A percentile compares a stretch with the other conserved stretches of the same genome.
Conservation (phyloP, 768 basidiomycete genomes). For the Boletus subcaerulescens region DNA sequence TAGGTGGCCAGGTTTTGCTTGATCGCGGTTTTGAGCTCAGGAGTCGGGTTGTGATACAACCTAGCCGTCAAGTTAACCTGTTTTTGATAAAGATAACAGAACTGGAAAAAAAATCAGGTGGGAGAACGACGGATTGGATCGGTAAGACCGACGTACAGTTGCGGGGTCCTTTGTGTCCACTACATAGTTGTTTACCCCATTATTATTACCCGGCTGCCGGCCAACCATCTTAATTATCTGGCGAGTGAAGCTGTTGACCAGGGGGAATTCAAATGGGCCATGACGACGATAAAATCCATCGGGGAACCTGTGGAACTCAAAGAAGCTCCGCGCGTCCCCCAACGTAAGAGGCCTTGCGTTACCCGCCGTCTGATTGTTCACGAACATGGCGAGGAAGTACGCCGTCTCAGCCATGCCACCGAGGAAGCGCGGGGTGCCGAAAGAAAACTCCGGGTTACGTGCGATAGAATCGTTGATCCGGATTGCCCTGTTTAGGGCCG, state of each 20-base stretch:
- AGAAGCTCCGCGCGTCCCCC: conserved; percentile 16
- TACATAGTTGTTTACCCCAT: conserved; percentile 14
- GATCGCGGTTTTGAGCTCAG: background rate
- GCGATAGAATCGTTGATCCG: conserved; percentile 26
- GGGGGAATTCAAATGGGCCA: conserved; percentile 1
- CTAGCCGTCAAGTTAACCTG: conserved; percentile 14
- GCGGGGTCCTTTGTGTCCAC: conserved; percentile 4
- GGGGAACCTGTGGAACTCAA: conserved; percentile 12
- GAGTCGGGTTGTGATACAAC: conserved; percentile 20
- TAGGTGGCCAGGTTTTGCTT: too few relatives aligned
- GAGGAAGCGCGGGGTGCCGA: conserved; percentile 14
- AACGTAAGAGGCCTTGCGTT: conserved; percentile 2
- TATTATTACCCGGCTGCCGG: conserved; percentile 10
- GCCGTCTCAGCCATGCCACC: conserved; percentile 13
- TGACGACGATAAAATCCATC: conserved; percentile 17
- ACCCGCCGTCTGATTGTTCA: conserved; percentile 17
- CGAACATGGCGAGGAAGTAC: conserved; percentile 20
- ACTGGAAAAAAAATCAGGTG: background rate
- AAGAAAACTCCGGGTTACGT: conserved; percentile 17
- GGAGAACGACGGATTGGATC: background rate
- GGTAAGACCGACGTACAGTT: conserved; percentile 6
- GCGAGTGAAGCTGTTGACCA: background rate
- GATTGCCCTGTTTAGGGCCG: conserved; percentile 11
- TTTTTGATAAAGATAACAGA: conserved; percentile 16
- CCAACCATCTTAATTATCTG: background rate